Evolutionary conservation across 495 filamentous ascomycete genomes (phyloP).

Genomic region (Penicillium steckii): DNA sequence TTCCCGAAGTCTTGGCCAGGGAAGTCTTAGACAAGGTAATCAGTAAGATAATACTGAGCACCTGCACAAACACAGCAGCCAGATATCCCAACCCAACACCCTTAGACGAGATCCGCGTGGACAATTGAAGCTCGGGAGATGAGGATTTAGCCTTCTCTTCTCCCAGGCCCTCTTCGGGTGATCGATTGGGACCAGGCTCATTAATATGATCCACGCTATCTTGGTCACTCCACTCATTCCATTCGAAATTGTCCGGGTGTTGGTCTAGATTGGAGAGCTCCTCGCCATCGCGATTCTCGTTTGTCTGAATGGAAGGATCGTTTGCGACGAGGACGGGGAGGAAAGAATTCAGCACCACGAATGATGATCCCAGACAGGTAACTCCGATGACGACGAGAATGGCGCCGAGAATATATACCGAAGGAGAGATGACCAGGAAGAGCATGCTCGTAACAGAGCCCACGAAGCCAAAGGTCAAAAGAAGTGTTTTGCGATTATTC

Average conservation of each 20-base stretch:
- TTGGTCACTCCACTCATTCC: slow-evolving; percentile 40
- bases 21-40: slow-evolving; percentile 64
- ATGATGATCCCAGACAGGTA: slow-evolving; percentile 59
- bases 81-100: slow-evolving; percentile 80
- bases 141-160: slow-evolving; percentile 22
- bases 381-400: slow-evolving; percentile 80
- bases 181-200: slow-evolving; percentile 15
- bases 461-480: slow-evolving; percentile 75
- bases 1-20: slow-evolving; percentile 30
- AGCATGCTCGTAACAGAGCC: slow-evolving; percentile 79
- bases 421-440: slow-evolving; percentile 71
- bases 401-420: slow-evolving; percentile 71
- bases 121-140: slow-evolving; percentile 68
- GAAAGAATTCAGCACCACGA: slow-evolving; percentile 53
- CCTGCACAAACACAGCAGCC: slow-evolving; percentile 73
- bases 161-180: slow-evolving; percentile 9
- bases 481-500: slow-evolving; percentile 63
- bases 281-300: slow-evolving; percentile 18
- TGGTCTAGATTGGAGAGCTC: slow-evolving; percentile 26
- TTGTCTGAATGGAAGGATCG: slow-evolving; percentile 35
- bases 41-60: slow-evolving; percentile 67
- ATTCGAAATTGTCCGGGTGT: slow-evolving; percentile 15
- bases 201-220: slow-evolving; percentile 21
- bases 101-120: slow-evolving; percentile 75
- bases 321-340: slow-evolving; percentile 50